phyloP scores from a whole-genome alignment of 306 rosid genomes.

The Vigna radiata region DNA sequence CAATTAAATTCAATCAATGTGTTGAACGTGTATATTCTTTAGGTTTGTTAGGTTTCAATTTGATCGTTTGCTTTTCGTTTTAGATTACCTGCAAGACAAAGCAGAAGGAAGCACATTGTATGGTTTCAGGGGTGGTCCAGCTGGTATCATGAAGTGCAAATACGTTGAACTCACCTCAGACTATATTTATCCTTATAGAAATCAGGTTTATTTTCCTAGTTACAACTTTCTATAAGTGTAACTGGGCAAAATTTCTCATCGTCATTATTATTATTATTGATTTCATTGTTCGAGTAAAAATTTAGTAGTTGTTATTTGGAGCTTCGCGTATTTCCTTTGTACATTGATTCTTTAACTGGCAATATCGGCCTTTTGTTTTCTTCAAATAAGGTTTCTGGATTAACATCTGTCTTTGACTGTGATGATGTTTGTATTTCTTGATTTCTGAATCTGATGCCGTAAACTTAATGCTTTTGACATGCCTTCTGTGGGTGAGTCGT shows the following conservation, averaged over 20 bases:
- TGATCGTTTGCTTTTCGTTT: constrained; percentile 25
- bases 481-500: constrained; percentile 19
- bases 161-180: constrained; percentile 78
- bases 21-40: not conserved
- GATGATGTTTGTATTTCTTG: constrained; percentile 20
- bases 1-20: not conserved
- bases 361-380: not conserved
- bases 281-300: not conserved
- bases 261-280: not conserved
- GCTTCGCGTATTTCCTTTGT: not conserved
- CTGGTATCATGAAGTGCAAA: constrained; percentile 96
- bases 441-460: constrained; percentile 1
- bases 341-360: constrained; percentile 10
- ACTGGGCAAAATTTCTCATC: not conserved
- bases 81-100: constrained; percentile 91
- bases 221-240: constrained; percentile 15
- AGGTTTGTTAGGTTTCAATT: constrained; percentile 8
- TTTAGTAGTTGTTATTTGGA: not conserved
- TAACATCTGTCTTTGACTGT: constrained; percentile 5
- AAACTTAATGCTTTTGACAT: constrained; percentile 24
- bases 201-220: constrained; percentile 67
- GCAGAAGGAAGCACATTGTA: constrained; percentile 86
- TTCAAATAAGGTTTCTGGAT: constrained; percentile 6
- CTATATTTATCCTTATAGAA: constrained; percentile 87
- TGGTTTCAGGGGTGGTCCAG: constrained; percentile 97